Evolutionary conservation across 495 filamentous ascomycete genomes (phyloP).

Genomic region (Oleoguttula mirabilis): DNA sequence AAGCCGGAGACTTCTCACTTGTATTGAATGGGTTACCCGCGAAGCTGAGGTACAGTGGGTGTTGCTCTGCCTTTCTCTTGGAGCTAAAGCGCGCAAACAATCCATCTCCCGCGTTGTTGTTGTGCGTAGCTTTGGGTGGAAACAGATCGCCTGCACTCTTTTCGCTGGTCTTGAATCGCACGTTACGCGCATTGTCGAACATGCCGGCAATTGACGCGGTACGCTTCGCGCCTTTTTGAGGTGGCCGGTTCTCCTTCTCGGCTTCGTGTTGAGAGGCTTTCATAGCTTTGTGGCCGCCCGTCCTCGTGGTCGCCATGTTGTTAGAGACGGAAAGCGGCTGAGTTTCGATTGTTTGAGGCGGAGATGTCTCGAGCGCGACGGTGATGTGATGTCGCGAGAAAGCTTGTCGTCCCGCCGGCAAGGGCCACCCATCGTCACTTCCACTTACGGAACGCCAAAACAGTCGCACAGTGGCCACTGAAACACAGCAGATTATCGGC

Average conservation of each 20-base stretch:
- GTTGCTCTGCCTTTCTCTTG: not conserved
- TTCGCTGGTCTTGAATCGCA: not conserved
- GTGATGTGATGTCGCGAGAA: too few species aligned
- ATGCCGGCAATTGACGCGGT: not conserved
- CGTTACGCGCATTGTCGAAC: not conserved
- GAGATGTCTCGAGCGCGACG: too few species aligned
- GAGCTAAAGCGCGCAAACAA: not conserved
- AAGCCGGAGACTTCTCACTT: not conserved
- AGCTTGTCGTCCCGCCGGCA: too few species aligned
- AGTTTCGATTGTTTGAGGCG: too few species aligned
- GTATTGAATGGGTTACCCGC: not conserved
- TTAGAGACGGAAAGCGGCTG: too few species aligned
- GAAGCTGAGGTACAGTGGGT: slow-evolving; percentile 1
- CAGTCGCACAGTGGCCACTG: too few species aligned
- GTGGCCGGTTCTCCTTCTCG: not conserved
- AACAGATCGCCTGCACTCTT: not conserved
- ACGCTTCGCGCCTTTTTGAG: not conserved
- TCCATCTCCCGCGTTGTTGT: not conserved
- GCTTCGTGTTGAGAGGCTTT: not conserved
- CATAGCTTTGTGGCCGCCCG: not conserved
- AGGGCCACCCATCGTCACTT: too few species aligned
- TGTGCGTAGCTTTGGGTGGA: not conserved
- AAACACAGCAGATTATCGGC: not conserved
- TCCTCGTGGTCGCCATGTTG: not conserved
- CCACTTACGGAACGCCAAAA: too few species aligned